Evolutionary conservation across 768 basidiomycete genomes (phyloP), one percentile per base, ranked within the genome.

Genomic region (Leucocoprinus leucothites): DNA sequence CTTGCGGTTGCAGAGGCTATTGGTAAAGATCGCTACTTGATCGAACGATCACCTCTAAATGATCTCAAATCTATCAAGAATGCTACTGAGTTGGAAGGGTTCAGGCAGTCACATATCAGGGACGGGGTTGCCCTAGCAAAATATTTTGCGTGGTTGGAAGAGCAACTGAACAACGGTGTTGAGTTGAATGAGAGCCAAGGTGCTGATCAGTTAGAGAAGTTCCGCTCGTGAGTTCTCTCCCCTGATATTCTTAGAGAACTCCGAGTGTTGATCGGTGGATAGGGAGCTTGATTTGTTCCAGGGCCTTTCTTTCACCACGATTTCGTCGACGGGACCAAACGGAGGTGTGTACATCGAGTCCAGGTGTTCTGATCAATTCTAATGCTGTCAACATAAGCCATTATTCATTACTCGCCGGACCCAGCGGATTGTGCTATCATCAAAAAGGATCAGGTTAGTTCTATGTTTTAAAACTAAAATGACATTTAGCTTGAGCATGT

Each of bases 141-240:
- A 13, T 99, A 98, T 71, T 98, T 98, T 62, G 79, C 93, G 0
- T 99, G 96, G 97, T 76, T 99, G 1, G 94, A 98, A 68, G 89
- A 94, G 58, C 81, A 87, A 60, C 74, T 98, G 16, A 68, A 78
- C 2, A 71, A 77, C 6, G 90, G 85, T 0, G 74, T 72, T 16
- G 77, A 74, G 56, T 47, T 95, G 56, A 86, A 79, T 40, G 96
- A 99, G 67, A 85, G 85, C 59, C 80, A 93, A 57, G 96, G 82
- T 11, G 87, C 94, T 1, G 81, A 84, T 61, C 74, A 85, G 61
- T 75, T 99, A 48, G 89, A 94, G 71, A 72, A 82, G 61, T 97
- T 81, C 62, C 76, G 96, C 71, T 83, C 84, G 93, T 92, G 63
- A 64, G 89, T 77, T n/a, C 16, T 45, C 48, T 11, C 40, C 36